These are phyloP conservation scores for Suhomyces taliae DNA, from an alignment of 1,139 yeast species.

Conservation along the genomic window DNA sequence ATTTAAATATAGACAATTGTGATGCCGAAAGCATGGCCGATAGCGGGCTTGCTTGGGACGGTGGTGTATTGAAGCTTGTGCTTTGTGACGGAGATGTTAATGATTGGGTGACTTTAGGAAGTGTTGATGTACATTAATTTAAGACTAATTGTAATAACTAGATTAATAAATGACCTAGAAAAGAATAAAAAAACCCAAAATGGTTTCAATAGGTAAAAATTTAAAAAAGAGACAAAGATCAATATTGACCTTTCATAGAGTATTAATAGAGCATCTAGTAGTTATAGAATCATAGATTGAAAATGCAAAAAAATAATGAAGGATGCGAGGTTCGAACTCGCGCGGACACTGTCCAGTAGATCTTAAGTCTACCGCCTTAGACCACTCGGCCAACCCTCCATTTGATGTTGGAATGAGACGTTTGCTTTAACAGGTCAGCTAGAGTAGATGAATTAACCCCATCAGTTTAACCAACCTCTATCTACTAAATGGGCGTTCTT, in stretches of 20 bases:
- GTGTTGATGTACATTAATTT: constrained; percentile 43
- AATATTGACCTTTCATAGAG: no score
- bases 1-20: constrained; percentile 53
- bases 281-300: no score
- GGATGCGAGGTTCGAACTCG: constrained; percentile 88
- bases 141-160: not conserved
- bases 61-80: constrained; percentile 69
- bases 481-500: no score
- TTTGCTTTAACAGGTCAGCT: no score
- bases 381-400: constrained; percentile 59
- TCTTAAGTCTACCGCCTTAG: constrained; percentile 58
- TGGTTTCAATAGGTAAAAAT: no score
- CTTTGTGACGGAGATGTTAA: constrained; percentile 73
- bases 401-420: not conserved
- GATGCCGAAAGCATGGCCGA: constrained; percentile 38
- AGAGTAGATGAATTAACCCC: no score
- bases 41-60: constrained; percentile 55
- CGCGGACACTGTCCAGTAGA: constrained; percentile 67
- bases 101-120: constrained; percentile 71
- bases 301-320: constrained; percentile 49
- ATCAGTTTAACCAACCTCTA: no score
- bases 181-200: no score
- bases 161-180: not conserved
- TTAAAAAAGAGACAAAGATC: no score
- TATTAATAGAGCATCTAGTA: no score